phyloP scores from a whole-genome alignment of 2,329 filamentous ascomycete species.

The Cladosporium colombiae region DNA sequence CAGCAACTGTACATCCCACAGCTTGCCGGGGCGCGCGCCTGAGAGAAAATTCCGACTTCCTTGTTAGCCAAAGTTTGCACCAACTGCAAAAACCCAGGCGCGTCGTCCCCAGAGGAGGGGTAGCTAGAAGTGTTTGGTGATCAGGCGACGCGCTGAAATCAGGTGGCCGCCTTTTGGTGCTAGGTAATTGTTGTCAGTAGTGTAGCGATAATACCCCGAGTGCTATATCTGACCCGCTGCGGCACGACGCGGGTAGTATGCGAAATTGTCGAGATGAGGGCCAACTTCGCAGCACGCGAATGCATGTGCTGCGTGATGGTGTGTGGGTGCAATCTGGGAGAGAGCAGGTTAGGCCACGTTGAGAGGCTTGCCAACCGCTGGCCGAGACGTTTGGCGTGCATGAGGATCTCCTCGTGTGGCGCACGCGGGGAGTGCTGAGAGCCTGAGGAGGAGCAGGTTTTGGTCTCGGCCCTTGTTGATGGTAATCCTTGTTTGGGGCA shows the following conservation, averaged over 20 bases:
- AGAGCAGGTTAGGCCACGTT: slow-evolving; percentile 7
- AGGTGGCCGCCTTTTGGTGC: background rate
- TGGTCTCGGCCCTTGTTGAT: background rate
- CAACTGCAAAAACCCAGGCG: background rate
- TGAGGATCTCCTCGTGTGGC: slow-evolving; percentile 13
- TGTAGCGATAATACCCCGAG: slow-evolving; percentile 7
- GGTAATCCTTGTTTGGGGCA: background rate
- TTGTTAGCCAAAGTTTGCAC: background rate
- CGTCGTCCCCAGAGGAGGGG: background rate
- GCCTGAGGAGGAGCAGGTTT: background rate
- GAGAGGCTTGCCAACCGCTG: slow-evolving; percentile 18
- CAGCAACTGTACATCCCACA: background rate
- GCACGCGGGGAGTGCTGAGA: slow-evolving; percentile 5
- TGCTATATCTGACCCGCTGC: slow-evolving; percentile 4
- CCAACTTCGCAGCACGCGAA: background rate
- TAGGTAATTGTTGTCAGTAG: background rate
- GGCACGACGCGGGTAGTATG: slow-evolving; percentile 13
- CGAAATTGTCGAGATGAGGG: background rate
- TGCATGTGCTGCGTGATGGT: background rate
- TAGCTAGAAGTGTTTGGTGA: background rate
- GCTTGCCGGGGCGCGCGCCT: background rate
- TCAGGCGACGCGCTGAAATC: background rate
- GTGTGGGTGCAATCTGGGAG: background rate
- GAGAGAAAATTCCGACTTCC: background rate
- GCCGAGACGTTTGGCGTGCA: slow-evolving; percentile 16